phyloP scores from a whole-genome alignment of 345 rosid species.

The Fremontodendron californicum region DNA sequence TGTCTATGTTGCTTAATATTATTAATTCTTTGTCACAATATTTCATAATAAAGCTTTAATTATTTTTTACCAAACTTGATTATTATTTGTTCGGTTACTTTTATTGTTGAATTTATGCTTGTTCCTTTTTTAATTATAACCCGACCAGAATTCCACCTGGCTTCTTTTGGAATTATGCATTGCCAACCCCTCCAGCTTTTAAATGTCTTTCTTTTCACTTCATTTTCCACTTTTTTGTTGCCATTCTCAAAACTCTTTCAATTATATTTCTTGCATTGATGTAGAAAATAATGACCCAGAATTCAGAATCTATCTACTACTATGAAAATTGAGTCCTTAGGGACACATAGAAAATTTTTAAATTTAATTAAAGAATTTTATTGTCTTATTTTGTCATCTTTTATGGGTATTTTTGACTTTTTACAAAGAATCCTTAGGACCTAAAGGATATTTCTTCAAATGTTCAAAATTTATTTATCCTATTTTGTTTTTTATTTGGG shows the following conservation, averaged over 20 bases:
- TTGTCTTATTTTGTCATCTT: no score
- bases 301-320: no score
- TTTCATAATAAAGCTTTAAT: neutral
- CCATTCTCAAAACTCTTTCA: neutral
- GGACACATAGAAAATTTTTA: no score
- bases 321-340: no score
- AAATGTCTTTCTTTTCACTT: neutral
- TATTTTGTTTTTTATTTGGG: no score
- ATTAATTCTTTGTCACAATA: neutral
- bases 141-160: neutral
- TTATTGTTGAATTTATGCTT: slow-evolving; percentile 2
- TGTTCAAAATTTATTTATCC: no score
- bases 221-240: neutral
- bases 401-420: no score
- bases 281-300: neutral
- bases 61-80: neutral
- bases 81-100: neutral
- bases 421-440: no score
- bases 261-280: neutral
- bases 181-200: neutral
- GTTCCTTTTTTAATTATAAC: neutral
- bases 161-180: neutral
- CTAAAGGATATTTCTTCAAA: no score
- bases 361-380: no score
- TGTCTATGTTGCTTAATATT: neutral